These are phyloP conservation scores for Cyclotella choctawhatcheeana DNA, from an alignment of 108 stramenopile genomes.

Conservation along the genomic window DNA sequence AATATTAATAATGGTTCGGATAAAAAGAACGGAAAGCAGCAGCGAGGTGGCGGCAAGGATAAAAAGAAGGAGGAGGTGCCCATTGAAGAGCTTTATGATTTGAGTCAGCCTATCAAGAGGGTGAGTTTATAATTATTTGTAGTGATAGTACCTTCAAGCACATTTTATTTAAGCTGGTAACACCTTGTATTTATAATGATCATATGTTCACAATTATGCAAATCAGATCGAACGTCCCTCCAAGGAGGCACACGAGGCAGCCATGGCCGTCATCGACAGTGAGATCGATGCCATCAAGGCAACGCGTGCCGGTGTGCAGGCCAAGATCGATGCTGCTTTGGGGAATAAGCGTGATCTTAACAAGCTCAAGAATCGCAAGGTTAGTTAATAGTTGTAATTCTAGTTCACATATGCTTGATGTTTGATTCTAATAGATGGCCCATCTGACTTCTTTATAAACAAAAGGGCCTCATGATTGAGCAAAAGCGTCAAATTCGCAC, in stretches of 20 bases:
- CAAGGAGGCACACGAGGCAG: conserved; percentile 72
- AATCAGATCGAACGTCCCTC: conserved; percentile 79
- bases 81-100: conserved; percentile 83
- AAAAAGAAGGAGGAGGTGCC: conserved; percentile 30
- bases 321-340: conserved; percentile 67
- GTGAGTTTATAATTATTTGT: conserved; percentile 50
- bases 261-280: conserved; percentile 62
- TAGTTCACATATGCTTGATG: background rate
- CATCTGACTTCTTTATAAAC: no score
- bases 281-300: conserved; percentile 69
- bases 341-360: conserved; percentile 52
- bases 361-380: conserved; percentile 66
- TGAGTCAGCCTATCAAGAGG: conserved; percentile 82
- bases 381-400: background rate
- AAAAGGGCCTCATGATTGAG: conserved; percentile 71
- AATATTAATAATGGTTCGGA: background rate
- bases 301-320: conserved; percentile 57
- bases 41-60: background rate
- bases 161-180: background rate
- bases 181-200: background rate
- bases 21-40: background rate
- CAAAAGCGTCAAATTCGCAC: conserved; percentile 83
- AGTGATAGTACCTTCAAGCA: background rate
- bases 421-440: background rate
- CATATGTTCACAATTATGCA: background rate